Base-by-base conservation (phyloP, 129 eudicot species). In the Flaveria robusta region DNA sequence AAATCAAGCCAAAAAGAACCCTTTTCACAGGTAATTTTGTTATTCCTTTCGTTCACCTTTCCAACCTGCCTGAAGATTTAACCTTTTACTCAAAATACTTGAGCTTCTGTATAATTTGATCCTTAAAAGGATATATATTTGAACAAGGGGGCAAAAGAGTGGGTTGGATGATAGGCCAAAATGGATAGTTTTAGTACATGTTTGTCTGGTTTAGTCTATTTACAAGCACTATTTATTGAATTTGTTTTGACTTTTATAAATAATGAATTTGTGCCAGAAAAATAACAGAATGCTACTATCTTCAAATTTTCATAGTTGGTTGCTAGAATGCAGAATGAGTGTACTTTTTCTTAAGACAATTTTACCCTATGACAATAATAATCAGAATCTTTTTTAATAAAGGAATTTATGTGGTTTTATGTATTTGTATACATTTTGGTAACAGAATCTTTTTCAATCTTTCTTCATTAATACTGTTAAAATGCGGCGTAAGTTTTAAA, bases 1-100 rank as follows among this genome's bases (percentile, higher is more conserved):
- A 89, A 85, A 91, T 95, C 84, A 79, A 83, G 78, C 99, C 99
- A 26, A 91, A 89, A 76, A 77, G 94, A 82, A 91, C 99, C 67
- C 97, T 91, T 62, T 89, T 95, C 76, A 95, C 97, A 62, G 99
- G 97, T 91, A 78, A 26, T 79, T 42, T 16, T 18, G 51, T 9
- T 7, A 51, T 49, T 42, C 60, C 23, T 51, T 24, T 34, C 34
- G 31, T 71, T 64, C 41, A 16, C 14, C 24, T 76, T 19, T 34
- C 7, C 13, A 72, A 72, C 66, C 66, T 4, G 37, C n/a, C 34
- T 31, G 20, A 34, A 24, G 29, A 42, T 74, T 9, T 11, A 7
- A 16, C 59, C 64, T 69, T 58, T 52, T n/a, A 39, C 69, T 41
- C 15, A 13, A 63, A 24, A 18, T 18, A 29, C 76, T 51, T 51